Conservation (phyloP, 2,329 filamentous ascomycete species). For the Cercospora citrullina region DNA sequence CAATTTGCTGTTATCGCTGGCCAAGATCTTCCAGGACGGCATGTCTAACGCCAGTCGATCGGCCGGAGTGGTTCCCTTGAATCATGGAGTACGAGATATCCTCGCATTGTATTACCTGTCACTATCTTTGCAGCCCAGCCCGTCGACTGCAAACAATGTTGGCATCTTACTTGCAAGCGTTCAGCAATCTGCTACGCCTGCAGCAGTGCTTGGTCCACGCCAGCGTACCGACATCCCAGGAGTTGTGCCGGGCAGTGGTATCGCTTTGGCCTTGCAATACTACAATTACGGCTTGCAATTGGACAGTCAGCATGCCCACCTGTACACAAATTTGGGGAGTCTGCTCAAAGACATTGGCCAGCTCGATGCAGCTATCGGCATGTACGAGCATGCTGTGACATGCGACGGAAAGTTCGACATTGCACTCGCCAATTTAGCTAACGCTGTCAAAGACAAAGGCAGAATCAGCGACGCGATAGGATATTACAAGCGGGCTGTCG, state of each 20-base stretch:
- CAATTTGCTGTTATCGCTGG: slow-evolving; percentile 89
- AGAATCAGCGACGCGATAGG: slow-evolving; percentile 86
- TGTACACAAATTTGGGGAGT: slow-evolving; percentile 95
- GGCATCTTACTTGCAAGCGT: slow-evolving; percentile 95
- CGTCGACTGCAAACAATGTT: slow-evolving; percentile 97
- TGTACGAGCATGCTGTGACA: slow-evolving; percentile 93
- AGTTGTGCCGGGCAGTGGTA: slow-evolving; percentile 79
- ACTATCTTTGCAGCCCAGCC: slow-evolving; percentile 88
- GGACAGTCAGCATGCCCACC: slow-evolving; percentile 85
- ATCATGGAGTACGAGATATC: slow-evolving; percentile 84
- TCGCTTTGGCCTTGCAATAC: slow-evolving; percentile 84
- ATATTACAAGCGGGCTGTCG: slow-evolving; percentile 88
- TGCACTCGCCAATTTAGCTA: slow-evolving; percentile 91
- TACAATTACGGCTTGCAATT: slow-evolving; percentile 91
- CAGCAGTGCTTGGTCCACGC: slow-evolving; percentile 32
- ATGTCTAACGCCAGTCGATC: slow-evolving; percentile 70
- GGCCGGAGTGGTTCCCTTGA: slow-evolving; percentile 40
- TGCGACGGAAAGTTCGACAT: slow-evolving; percentile 97
- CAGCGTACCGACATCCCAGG: slow-evolving; percentile 63
- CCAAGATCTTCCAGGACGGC: slow-evolving; percentile 96
- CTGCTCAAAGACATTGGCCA: slow-evolving; percentile 95
- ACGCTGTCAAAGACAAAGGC: slow-evolving; percentile 96
- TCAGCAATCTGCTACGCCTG: slow-evolving; percentile 62
- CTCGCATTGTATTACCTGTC: slow-evolving; percentile 94
- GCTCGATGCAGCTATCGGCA: slow-evolving; percentile 83